phyloP scores from a whole-genome alignment of 371 early-diverging fungal genomes.

The Polyrhizophydium stewartii region DNA sequence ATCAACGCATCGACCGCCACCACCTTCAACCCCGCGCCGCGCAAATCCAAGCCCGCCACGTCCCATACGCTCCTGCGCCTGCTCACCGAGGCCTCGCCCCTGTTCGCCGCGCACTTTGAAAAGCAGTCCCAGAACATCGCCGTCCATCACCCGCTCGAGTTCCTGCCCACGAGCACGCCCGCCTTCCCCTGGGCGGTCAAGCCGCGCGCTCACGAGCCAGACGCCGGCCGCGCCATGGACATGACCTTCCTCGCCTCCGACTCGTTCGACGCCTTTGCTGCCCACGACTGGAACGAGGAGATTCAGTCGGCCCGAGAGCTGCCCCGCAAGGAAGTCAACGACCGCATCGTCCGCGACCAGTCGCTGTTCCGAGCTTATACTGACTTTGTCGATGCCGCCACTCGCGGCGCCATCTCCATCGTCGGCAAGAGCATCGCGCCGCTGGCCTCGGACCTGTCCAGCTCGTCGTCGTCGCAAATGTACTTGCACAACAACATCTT shows the following conservation, averaged over 20 bases:
- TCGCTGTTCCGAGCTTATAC: conserved; percentile 75
- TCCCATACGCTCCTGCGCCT: conserved; percentile 24
- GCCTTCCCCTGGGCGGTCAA: conserved; percentile 80
- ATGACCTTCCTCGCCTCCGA: conserved; percentile 58
- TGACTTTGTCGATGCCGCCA: conserved; percentile 90
- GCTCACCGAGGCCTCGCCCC: conserved; percentile 35
- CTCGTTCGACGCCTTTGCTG: conserved; percentile 60
- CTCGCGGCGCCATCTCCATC: conserved; percentile 78
- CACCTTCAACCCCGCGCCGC: conserved; percentile 69
- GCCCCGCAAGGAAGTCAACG: conserved; percentile 68
- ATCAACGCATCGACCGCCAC: conserved; percentile 72
- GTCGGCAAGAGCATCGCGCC: conserved; percentile 84
- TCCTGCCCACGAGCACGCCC: conserved; percentile 59
- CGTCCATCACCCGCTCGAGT: conserved; percentile 74
- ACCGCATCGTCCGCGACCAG: conserved; percentile 83
- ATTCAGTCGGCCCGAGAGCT: conserved; percentile 84
- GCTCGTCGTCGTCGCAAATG: conserved; percentile 56
- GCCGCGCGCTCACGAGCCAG: conserved; percentile 48
- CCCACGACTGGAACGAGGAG: conserved; percentile 97
- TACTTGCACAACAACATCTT: conserved; percentile 93
- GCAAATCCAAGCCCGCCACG: conserved; percentile 18
- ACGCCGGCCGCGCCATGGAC: conserved; percentile 66
- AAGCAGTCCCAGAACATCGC: conserved; percentile 64
- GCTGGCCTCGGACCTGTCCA: conserved; percentile 61
- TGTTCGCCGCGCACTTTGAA: conserved; percentile 64